Base-by-base conservation (phyloP, 305 asterid species). In the Ajuga reptans region DNA sequence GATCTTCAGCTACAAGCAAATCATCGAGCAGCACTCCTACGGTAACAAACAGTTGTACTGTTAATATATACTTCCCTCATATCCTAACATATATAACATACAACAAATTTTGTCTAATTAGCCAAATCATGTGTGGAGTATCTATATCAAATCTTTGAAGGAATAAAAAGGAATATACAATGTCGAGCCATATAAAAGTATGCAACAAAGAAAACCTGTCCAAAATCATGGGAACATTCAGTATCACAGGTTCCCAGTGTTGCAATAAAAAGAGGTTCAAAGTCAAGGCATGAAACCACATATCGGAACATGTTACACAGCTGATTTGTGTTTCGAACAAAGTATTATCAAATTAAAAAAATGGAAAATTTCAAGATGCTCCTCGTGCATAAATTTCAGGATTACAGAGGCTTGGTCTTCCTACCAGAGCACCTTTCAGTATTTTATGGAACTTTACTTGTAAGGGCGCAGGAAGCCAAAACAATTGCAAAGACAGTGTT, bases 1-100 rank as follows among this genome's bases (percentile, higher is more conserved):
- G 79, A 80, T 94, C 99, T 81, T 94, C 99, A 57, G 99, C 97
- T 27, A 87, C 97, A 51, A 94, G 95, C 60, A 94, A 83, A 83
- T 94, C 97, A 72, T 91, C 98, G 55, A 92, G 87, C 79, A 92
- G 72, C 68, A 90, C 94, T 72, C 98, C 98, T 92, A 54, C 50
- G 68, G 76, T 49, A 72, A 69, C 45, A 78, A 71, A 71, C 17
- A 31, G 24, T 67, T 18, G 8, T 37, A 63, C 37, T 61, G 64
- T 75, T 58, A 74, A 47, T 16, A 49, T 9, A 54, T 36, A 57
- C 11, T 54, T 14, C 43, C 55, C 18, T 49, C 64, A 70, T 43
- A 33, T 43, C 68, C 45, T 37, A 43, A 59, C 64, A 17, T 60
- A 71, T 42, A 55, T 4, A 17, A 52, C 29, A 39, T 11, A 9